These are phyloP conservation scores for Apiospora malaysiana DNA, from an alignment of 2,329 filamentous ascomycete species.

Conservation along the genomic window DNA sequence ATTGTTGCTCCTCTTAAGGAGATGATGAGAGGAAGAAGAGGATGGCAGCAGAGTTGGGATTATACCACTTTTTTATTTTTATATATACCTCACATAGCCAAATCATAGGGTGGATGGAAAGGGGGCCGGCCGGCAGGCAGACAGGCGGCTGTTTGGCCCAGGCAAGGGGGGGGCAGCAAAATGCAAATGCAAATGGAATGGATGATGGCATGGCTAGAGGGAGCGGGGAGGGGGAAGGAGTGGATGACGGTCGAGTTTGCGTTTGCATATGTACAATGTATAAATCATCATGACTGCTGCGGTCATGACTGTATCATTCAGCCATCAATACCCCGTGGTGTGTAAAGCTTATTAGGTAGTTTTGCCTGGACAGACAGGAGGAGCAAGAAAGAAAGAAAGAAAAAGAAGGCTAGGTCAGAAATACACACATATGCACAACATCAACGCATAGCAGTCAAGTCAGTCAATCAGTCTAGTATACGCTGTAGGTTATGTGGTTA, in stretches of 20 bases:
- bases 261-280: conserved; percentile 16
- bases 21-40: not conserved
- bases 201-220: not conserved
- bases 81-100: conserved; percentile 10
- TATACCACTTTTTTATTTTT: conserved; percentile 14
- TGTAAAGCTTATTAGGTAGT: not conserved
- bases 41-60: not conserved
- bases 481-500: not conserved
- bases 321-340: not conserved
- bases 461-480: not conserved
- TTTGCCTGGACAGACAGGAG: not conserved
- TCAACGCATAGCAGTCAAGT: not conserved
- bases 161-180: not conserved
- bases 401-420: not conserved
- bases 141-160: not conserved
- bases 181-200: not conserved
- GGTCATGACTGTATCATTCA: not conserved
- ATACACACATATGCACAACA: not conserved
- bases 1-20: not conserved
- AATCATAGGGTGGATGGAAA: not conserved
- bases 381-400: not conserved
- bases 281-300: conserved; percentile 14
- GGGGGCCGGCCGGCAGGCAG: not conserved
- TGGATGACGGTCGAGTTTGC: not conserved
- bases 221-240: not conserved